phyloP scores from a whole-genome alignment of 2,329 filamentous ascomycete genomes.

The Xylaria sp. region DNA sequence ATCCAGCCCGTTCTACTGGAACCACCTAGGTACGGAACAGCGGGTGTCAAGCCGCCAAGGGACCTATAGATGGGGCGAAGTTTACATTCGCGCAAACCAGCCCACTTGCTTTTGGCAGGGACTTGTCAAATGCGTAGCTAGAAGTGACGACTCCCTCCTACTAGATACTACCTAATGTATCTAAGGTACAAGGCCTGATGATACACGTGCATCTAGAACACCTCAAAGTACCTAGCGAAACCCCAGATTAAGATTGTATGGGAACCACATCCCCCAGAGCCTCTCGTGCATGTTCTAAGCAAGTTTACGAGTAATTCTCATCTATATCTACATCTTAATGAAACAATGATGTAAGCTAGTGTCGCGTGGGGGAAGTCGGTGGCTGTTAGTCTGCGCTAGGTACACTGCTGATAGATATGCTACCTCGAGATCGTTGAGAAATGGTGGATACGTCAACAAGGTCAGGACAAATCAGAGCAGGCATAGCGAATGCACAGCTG shows the following conservation, averaged over 20 bases:
- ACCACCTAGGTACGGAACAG: conserved; percentile 30
- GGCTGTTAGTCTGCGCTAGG: background rate
- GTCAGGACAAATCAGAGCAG: conserved; percentile 38
- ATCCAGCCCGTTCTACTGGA: conserved; percentile 32
- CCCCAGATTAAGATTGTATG: no score
- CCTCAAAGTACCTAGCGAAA: no score
- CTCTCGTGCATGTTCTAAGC: no score
- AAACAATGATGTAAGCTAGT: conserved; percentile 26
- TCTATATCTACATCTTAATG: conserved; percentile 14
- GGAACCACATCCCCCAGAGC: no score
- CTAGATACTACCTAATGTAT: no score
- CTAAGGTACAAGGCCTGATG: no score
- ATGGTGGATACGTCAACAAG: conserved; percentile 34
- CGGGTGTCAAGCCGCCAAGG: conserved; percentile 33
- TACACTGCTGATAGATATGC: background rate
- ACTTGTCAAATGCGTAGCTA: no score
- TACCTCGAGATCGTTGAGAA: conserved; percentile 58
- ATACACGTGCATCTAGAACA: no score
- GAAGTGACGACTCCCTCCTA: no score
- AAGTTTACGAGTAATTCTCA: no score
- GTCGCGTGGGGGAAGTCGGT: conserved; percentile 20
- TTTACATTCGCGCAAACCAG: background rate
- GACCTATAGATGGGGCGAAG: conserved; percentile 18
- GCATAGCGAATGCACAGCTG: background rate
- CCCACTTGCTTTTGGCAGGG: no score